Base-by-base conservation (phyloP, 2,329 filamentous ascomycete species). In the Ophiostoma sp. region DNA sequence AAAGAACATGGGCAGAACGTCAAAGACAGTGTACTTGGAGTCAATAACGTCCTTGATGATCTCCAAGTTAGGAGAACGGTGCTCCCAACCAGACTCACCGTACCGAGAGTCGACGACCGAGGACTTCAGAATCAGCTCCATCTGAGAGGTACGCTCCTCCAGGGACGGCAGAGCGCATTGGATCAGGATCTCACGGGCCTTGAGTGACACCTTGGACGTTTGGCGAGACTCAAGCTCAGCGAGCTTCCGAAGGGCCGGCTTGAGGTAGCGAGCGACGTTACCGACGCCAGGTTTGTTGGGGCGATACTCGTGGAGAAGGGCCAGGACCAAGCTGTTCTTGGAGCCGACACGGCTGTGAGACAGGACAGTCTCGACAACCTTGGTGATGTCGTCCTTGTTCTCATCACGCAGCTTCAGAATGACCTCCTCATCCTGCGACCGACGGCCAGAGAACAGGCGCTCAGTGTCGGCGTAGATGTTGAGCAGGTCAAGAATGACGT, bases 1-100 rank as follows among this genome's bases (percentile, higher is more conserved):
- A 80, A 99, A 99, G 89, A 99, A 99, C 73, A 94, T 91, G 8
- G 95, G 93, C 77, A 99, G 84, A 22, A 99, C 96, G 80, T 99
- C 96, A 78, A 98, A 97, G 76, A 99, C 96, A 57, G 95, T 98
- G 86, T 97, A 98, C 85, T 97, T 97, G 72, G 96, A 98, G 83
- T 99, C 96, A 70, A 99, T 94, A 42, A 99, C 95, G 83, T 99
- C 96, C 87, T 97, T 97, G 84, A 99, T 92, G 76, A 97, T 87
- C 28, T 97, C 92, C 71, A 97, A 85, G 83, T 92, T 93, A 66
- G 96, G 96, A 83, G 98, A 93, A 77, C 96, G 89, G 84, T 99
- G 96, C 76, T 98, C 95, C 93, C 93, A 97, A 70, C 95, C 95
- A 75, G 93, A 95, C 87, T 99, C 96, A 74, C 96, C 96, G 80